phyloP scores from a whole-genome alignment of 805 yeast genomes.

The Saturnispora dispora region DNA sequence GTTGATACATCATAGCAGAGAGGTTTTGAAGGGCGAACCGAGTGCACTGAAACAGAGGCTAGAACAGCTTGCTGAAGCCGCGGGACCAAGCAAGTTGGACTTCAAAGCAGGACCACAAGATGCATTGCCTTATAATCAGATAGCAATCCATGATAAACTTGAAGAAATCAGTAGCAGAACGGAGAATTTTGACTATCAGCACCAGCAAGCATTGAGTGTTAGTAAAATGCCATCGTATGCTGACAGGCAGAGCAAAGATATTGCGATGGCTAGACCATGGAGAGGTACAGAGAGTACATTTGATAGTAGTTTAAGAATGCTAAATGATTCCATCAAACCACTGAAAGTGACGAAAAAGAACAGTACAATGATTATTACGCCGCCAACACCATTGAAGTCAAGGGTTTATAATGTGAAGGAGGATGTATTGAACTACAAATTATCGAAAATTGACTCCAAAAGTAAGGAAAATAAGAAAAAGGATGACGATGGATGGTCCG shows the following conservation, averaged over 20 bases:
- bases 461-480: constrained; percentile 14
- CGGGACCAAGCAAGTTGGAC: constrained; percentile 28
- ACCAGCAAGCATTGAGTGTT: constrained; percentile 34
- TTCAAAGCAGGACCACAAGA: constrained; percentile 27
- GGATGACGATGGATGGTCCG: constrained; percentile 43
- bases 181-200: constrained; percentile 27
- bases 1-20: background rate
- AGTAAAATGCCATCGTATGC: constrained; percentile 37
- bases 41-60: constrained; percentile 29
- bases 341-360: constrained; percentile 5
- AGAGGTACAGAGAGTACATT: constrained; percentile 40
- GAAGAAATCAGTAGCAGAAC: constrained; percentile 21
- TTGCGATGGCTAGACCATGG: constrained; percentile 51
- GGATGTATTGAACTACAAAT: constrained; percentile 51
- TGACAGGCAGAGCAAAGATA: constrained; percentile 34
- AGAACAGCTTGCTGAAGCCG: constrained; percentile 35
- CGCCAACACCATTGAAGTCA: constrained; percentile 18
- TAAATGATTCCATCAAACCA: constrained; percentile 43
- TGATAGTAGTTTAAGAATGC: constrained; percentile 46
- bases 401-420: constrained; percentile 58
- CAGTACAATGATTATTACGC: constrained; percentile 4
- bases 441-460: constrained; percentile 32
- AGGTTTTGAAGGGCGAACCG: constrained; percentile 6
- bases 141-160: constrained; percentile 19
- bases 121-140: constrained; percentile 18